Evolutionary conservation across 1,139 yeast genomes (phyloP).

Genomic region (Nadsonia starkeyi-henricii): DNA sequence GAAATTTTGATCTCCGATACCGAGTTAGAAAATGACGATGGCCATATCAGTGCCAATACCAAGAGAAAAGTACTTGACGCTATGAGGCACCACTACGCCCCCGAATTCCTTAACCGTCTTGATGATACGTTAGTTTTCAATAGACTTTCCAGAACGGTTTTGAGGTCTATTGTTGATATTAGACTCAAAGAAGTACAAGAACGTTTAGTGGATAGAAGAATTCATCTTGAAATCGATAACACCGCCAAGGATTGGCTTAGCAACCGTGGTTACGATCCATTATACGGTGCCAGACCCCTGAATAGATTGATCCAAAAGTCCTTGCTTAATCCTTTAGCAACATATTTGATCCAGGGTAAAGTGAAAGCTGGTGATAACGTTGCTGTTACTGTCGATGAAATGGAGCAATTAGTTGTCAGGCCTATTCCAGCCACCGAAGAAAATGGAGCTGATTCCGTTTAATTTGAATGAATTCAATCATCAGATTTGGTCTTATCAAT

Average conservation of each 20-base stretch:
- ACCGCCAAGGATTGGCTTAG: conserved; percentile 64
- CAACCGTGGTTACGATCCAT: conserved; percentile 75
- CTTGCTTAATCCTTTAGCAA: conserved; percentile 76
- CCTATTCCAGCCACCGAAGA: conserved; percentile 34
- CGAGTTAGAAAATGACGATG: no score
- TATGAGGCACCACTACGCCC: conserved; percentile 67
- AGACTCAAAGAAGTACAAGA: conserved; percentile 68
- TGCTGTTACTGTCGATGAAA: conserved; percentile 27
- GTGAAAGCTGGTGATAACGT: conserved; percentile 59
- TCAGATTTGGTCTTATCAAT: no score
- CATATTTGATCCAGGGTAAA: conserved; percentile 63
- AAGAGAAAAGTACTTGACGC: conserved; percentile 48
- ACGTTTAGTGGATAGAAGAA: conserved; percentile 67
- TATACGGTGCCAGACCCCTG: conserved; percentile 92
- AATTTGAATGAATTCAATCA: conserved; percentile 1
- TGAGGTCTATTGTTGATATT: conserved; percentile 69
- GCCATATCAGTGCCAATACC: conserved; percentile 29
- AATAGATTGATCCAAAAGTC: conserved; percentile 77
- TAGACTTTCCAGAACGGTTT: conserved; percentile 60
- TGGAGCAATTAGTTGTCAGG: conserved; percentile 11
- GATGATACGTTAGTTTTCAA: conserved; percentile 87
- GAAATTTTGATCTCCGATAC: conserved; percentile 64
- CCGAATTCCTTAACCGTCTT: conserved; percentile 85
- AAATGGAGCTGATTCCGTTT: conserved; percentile 10
- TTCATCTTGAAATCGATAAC: conserved; percentile 40